Base-by-base conservation (phyloP, 352 stramenopile genomes). In the Lagenidium giganteum region DNA sequence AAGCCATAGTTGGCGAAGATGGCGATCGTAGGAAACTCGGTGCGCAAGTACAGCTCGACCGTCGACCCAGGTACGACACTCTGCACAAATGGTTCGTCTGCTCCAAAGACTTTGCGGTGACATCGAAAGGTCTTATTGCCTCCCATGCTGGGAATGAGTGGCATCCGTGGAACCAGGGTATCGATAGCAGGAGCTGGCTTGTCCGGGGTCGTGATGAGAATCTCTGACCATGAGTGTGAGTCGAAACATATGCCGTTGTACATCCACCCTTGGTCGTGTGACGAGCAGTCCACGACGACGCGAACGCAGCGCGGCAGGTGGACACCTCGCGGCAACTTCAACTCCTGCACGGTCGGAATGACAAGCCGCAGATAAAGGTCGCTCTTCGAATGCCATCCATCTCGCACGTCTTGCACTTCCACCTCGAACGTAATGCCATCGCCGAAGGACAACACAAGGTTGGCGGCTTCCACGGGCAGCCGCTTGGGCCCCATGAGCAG, bases 231-330 rank as follows among this genome's bases (percentile, higher is more conserved):
- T 14, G 78, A 87, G 20, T 52, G 72, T 6, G 70, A 81, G 11
- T 26, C 47, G 3, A 56, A 35, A 43, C 88, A 91, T n/a, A 73
- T 86, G 11, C 65, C 60, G 17, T 87, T 78, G 25, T 72, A 41
- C 49, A 75, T 72, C 78, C 78, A 91, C 12, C 75, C 78, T 42
- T 91, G 78, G 37, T 91, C 78, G 27, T 79, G 75, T 2, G 78
- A 88, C 32, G 54, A 51, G 32, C 65, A 83, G 32, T 90, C 72
- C 12, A 61, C 67, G 8, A 74, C 62, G 22, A 86, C 16, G 17
- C 71, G 45, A 9, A 57, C 44, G 28, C 74, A 86, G 22, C 47
- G 61, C 20, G 67, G 14, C 6, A 58, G 35, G 14, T 55, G 32
- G 9, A 86, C 51, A n/a, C 74, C 78, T 1, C 24, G 13, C 1